Evolutionary conservation across 352 stramenopile genomes (phyloP), one percentile per base, ranked within the genome.

Genomic region (Phytophthora macrochlamydospora): DNA sequence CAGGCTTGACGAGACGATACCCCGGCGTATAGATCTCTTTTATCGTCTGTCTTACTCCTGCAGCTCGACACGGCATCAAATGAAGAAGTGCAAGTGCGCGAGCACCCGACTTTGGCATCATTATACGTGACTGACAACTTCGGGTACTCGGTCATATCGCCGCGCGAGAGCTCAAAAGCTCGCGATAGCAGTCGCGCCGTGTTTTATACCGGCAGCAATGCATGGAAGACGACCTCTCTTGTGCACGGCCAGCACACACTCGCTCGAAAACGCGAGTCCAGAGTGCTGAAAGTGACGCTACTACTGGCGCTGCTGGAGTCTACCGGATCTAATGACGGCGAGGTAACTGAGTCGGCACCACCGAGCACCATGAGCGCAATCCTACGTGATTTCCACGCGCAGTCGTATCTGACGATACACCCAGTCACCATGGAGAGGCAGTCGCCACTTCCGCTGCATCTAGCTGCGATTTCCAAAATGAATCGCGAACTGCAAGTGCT

Each of bases 321-420:
- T 8, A 67, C 54, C 1, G 68, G 74, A 43, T 59, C 61, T 7
- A 67, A 71, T 18, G 63, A 68, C 13, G 61, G 52, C 29, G 51
- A 71, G 30, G 56, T 65, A 33, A 67, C 62, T 1, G 60, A 75
- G 18, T 62, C 57, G 2, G 38, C 73, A 7, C 40, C 59, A 14
- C 48, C 69, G 0, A 73, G 69, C 52, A 73, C 56, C 9, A 71
- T 85, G 54, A 62, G 57, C 32, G 45, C 59, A 1, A 78, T 93
- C 56, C 62, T 93, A 56, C 61, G 62, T 7, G 80, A 93, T 40
- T 91, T 90, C 38, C 59, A 83, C 42, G 76, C 73, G 46, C 72
- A 89, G n/a, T 91, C 83, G 42, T 93, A 86, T 50, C 66, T 93
- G 67, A 93, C 85, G 11, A 88, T 83, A 56, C 81, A 93, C 43